Base-by-base conservation (phyloP, 2,329 filamentous ascomycete genomes). In the Trichoderma asperellum region DNA sequence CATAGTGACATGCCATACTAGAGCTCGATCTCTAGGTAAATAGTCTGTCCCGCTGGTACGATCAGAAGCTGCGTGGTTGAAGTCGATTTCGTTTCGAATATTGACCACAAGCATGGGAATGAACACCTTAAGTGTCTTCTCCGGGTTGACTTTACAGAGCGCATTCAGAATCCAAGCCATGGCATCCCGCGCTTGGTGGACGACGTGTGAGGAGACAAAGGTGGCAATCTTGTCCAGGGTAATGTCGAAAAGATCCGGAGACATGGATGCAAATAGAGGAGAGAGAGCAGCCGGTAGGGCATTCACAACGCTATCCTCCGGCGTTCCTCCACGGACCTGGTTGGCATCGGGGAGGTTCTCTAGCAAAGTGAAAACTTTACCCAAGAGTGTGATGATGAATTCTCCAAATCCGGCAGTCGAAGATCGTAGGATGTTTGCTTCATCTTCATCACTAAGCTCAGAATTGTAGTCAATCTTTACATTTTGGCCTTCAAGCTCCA, bases 91-190 rank as follows among this genome's bases (percentile, higher is more conserved):
- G 71, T 93, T 97, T 71, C 94, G 92, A 73, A 99, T 99, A 68
- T 93, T 94, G 77, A 92, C 87, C 62, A 97, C 91, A 65, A 98
- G 85, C 83, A 97, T 93, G 0, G 96, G 96, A 37, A 99, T 86
- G 68, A 99, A 92, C 16, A 93, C 89, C 77, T 94, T 96, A 62
- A 99, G 84, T 0, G 96, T 94, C 82, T 97, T 97, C 77, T 95
- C 90, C 0, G 96, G 94, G 74, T 96, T 93, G 73, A 97, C 93
- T 81, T 98, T 98, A 85, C 96, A 97, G 29, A 99, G 85, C 0
- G 93, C 92, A 79, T 97, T 98, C 81, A 95, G 92, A 66, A 98
- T 98, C 86, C 97, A 99, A 1, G 96, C 96, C 92, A 99, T 97
- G 8, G 96, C 95, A 83, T 99, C 96, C 73, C 95, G 87, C 65